These are phyloP conservation scores for Dictyostelium brefeldianum DNA, from an alignment of 78 protist species.

Conservation along the genomic window DNA sequence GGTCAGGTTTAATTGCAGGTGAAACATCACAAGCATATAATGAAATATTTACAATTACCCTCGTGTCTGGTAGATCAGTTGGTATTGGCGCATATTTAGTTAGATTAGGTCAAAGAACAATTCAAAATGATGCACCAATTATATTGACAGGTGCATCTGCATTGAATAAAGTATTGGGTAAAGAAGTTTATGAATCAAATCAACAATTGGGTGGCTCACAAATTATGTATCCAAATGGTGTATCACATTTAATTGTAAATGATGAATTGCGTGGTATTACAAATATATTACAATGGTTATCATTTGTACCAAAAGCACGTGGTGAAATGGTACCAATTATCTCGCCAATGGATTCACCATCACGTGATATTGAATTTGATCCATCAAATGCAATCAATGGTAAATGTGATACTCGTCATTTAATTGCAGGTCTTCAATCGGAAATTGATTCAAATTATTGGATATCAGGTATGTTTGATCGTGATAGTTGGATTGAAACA, in stretches of 20 bases:
- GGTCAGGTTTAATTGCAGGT: slow-evolving; percentile 98
- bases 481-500: slow-evolving; percentile 92
- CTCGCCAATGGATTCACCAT: slow-evolving; percentile 84
- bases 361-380: slow-evolving; percentile 84
- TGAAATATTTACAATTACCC: slow-evolving; percentile 94
- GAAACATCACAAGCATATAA: slow-evolving; percentile 96
- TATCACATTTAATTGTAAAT: slow-evolving; percentile 90
- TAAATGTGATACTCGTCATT: slow-evolving; percentile 94
- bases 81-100: slow-evolving; percentile 99
- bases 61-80: slow-evolving; percentile 97
- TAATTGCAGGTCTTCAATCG: slow-evolving; percentile 87
- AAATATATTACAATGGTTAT: slow-evolving; percentile 91
- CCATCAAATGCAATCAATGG: slow-evolving; percentile 72
- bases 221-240: slow-evolving; percentile 98
- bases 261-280: slow-evolving; percentile 93
- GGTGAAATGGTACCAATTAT: slow-evolving; percentile 82
- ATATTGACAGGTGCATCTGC: slow-evolving; percentile 97
- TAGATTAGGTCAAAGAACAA: slow-evolving; percentile 96
- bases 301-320: slow-evolving; percentile 89
- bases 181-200: slow-evolving; percentile 95
- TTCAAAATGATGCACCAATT: slow-evolving; percentile 93
- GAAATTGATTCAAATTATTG: slow-evolving; percentile 43
- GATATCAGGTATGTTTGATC: slow-evolving; percentile 96
- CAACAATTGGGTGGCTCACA: slow-evolving; percentile 98
- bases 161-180: slow-evolving; percentile 96